phyloP scores from a whole-genome alignment of 768 basidiomycete genomes.

The Rhizopogon sp. region DNA sequence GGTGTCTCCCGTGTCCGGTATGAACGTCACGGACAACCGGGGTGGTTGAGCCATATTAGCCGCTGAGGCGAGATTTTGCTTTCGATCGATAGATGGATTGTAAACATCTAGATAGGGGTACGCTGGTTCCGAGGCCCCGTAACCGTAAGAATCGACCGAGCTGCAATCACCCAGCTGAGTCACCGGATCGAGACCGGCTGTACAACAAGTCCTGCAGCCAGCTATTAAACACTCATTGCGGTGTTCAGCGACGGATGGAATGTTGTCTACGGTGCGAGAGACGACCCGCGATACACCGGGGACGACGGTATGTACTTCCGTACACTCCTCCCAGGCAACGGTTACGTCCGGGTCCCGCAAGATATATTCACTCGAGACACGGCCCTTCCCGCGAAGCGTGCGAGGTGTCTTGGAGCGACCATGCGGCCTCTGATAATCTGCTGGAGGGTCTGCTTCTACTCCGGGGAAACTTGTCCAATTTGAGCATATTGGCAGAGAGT shows the following conservation, averaged over 20 bases:
- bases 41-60: conserved; percentile 6
- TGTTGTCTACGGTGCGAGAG: neutral
- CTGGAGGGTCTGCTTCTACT: conserved; percentile 4
- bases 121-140: conserved; percentile 17
- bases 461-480: conserved; percentile 2
- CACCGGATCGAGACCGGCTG: neutral
- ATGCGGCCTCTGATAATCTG: conserved; percentile 11
- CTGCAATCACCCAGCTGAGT: neutral
- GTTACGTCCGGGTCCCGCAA: conserved; percentile 3
- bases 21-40: conserved; percentile 6
- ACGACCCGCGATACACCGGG: neutral
- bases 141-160: conserved; percentile 21
- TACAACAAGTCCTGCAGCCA: neutral
- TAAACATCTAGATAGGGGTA: conserved; percentile 30
- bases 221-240: neutral
- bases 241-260: neutral
- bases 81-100: conserved; percentile 12
- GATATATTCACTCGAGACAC: conserved; percentile 7
- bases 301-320: neutral
- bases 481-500: conserved; percentile 6
- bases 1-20: neutral
- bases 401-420: conserved; percentile 7
- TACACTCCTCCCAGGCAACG: neutral
- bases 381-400: conserved; percentile 21
- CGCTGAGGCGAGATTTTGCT: neutral